Evolutionary conservation across 75 land plant species (phyloP).

Genomic region (Pinus albicaulis): DNA sequence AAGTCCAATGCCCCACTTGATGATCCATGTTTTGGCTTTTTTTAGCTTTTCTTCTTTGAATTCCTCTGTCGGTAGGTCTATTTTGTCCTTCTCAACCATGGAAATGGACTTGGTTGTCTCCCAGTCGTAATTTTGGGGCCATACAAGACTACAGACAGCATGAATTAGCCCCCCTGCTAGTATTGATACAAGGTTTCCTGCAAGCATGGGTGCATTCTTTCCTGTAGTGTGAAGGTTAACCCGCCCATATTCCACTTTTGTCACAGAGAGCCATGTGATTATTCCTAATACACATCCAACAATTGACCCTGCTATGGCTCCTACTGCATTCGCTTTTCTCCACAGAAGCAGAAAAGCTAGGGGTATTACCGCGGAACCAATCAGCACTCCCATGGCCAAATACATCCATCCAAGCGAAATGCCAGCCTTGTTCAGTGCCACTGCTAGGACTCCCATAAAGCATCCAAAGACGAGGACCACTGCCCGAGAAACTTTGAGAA

Average conservation of each 20-base stretch:
- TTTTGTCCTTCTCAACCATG: conserved; percentile 67
- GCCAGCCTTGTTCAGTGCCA: conserved; percentile 88
- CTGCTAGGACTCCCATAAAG: conserved; percentile 94
- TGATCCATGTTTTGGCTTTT: conserved; percentile 77
- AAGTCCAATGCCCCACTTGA: conserved; percentile 93
- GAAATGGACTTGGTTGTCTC: conserved; percentile 69
- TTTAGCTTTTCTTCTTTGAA: conserved; percentile 60
- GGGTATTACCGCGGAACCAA: conserved; percentile 95
- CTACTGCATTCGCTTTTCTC: conserved; percentile 91
- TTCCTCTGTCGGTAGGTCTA: conserved; percentile 74
- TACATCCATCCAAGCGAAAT: conserved; percentile 86
- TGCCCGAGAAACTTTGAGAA: conserved; percentile 70
- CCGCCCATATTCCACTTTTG: conserved; percentile 67
- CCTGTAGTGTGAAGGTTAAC: conserved; percentile 89
- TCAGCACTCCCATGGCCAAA: conserved; percentile 93
- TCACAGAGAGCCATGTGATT: conserved; percentile 76
- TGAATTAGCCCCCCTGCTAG: conserved; percentile 82
- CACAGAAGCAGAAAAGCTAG: conserved; percentile 92
- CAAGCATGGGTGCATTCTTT: conserved; percentile 95
- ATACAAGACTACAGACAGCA: conserved; percentile 60
- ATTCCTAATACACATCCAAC: conserved; percentile 75
- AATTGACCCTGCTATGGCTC: conserved; percentile 75
- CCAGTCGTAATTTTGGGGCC: conserved; percentile 98
- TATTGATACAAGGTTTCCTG: conserved; percentile 92
- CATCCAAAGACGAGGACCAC: conserved; percentile 81